These are phyloP conservation scores for Sugiyamaella novakii DNA, from an alignment of 1,139 yeast genomes.

Conservation along the genomic window DNA sequence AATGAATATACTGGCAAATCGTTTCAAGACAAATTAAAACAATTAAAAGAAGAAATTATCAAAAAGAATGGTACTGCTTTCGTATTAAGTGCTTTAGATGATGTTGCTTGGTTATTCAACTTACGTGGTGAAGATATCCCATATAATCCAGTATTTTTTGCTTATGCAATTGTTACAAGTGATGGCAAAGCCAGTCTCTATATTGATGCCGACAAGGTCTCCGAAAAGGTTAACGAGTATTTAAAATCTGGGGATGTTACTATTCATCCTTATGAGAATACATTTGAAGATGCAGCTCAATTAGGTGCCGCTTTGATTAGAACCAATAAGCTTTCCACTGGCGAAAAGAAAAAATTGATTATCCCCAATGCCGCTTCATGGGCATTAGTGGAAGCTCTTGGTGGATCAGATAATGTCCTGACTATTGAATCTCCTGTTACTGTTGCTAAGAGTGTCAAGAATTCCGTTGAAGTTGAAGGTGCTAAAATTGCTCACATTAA, in stretches of 20 bases:
- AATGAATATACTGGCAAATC: slow-evolving; percentile 48
- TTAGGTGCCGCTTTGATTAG: slow-evolving; percentile 43
- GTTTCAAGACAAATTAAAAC: slow-evolving; percentile 48
- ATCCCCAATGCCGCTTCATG: slow-evolving; percentile 74
- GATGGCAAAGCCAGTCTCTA: slow-evolving; percentile 56
- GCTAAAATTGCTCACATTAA: slow-evolving; percentile 77
- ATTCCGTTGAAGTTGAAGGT: slow-evolving; percentile 69
- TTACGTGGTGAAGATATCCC: slow-evolving; percentile 84
- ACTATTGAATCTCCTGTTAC: slow-evolving; percentile 62
- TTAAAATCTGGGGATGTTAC: slow-evolving; percentile 36
- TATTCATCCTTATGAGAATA: slow-evolving; percentile 41
- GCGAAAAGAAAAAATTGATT: slow-evolving; percentile 46
- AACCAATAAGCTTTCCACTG: slow-evolving; percentile 17
- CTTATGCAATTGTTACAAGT: slow-evolving; percentile 72
- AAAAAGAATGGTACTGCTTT: slow-evolving; percentile 50
- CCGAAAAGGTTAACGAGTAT: slow-evolving; percentile 43
- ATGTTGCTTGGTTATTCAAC: slow-evolving; percentile 90
- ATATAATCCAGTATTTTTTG: slow-evolving; percentile 88
- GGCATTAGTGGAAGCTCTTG: slow-evolving; percentile 67
- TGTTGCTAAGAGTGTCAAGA: slow-evolving; percentile 76
- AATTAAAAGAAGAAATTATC: slow-evolving; percentile 50
- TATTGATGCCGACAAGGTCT: slow-evolving; percentile 68
- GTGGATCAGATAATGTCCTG: slow-evolving; percentile 48
- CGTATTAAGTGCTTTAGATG: slow-evolving; percentile 78
- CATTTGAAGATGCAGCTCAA: slow-evolving; percentile 40